phyloP scores from a whole-genome alignment of 345 rosid species.

The Carallia brachiata region DNA sequence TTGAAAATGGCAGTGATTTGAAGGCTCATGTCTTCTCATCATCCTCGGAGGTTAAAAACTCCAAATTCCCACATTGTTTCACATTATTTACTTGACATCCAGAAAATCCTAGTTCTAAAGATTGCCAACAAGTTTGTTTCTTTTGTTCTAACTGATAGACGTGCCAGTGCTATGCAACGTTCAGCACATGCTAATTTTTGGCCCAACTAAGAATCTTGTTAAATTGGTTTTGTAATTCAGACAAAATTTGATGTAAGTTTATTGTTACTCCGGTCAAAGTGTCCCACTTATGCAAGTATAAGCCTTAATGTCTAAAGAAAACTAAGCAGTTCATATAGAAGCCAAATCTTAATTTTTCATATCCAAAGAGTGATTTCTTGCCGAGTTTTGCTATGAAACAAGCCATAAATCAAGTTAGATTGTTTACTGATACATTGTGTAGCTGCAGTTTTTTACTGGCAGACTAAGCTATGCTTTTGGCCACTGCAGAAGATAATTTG shows the following conservation, averaged over 20 bases:
- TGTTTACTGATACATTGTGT: not conserved
- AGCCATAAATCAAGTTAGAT: not conserved
- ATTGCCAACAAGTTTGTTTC: not conserved
- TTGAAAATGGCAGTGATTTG: constrained; percentile 33
- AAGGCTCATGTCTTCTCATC: constrained; percentile 61
- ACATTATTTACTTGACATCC: not conserved
- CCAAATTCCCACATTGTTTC: not conserved
- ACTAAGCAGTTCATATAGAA: not conserved
- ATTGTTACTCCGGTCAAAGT: not conserved
- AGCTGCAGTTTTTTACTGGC: not conserved
- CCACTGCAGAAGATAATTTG: not conserved
- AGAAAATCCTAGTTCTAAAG: not conserved
- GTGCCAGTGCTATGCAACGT: not conserved
- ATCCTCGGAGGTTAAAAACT: constrained; percentile 50
- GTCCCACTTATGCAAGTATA: not conserved
- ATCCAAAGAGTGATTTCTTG: not conserved
- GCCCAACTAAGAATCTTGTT: not conserved
- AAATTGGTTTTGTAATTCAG: not conserved
- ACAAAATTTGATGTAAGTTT: not conserved
- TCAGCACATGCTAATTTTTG: not conserved
- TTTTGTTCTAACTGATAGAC: not conserved
- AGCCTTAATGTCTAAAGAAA: not conserved
- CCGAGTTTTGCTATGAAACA: not conserved
- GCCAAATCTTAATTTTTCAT: not conserved
- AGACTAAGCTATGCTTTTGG: not conserved